Base-by-base conservation (phyloP, 306 rosid genomes). In the Betula pendula region DNA sequence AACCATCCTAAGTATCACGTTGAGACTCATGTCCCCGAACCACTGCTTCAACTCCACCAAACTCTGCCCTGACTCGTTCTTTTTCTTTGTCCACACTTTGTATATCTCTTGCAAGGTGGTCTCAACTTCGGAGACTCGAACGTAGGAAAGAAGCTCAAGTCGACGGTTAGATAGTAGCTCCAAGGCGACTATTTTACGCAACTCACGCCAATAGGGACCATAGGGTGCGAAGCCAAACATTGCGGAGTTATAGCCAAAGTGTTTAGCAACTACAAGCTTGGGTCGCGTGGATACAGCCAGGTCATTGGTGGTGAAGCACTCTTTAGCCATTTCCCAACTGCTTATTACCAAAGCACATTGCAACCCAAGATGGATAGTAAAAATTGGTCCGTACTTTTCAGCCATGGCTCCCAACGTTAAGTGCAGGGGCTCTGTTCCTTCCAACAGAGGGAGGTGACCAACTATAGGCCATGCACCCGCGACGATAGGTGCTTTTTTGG, bases 261-360 rank as follows among this genome's bases (percentile, higher is more conserved):
- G 73, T 53, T 85, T 78, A 0, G 80, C 43, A 2, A 84, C 85
- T 0, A 82, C 22, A 4, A 70, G 72, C 7, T 76, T 83, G 16
- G 94, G 91, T 3, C 94, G 90, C 4, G 87, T 77, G 5, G 87
- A 67, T 5, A 80, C 43, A 0, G 69, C 75, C 17, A 33, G 20
- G 45, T 88, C 90, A n/a, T 79, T 87, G 6, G 79, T 71, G 12
- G 90, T 79, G 74, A 86, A 86, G 51, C 87, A 79, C 75, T 90
- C 92, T 29, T 81, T 90, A 0, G 90, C 90, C 69, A 84, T 68
- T 56, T 86, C 90, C 83, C 80, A 76, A 10, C 62, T 73, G 24
- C 84, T 88, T 9, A 90, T 85, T 1, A 88, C 82, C 48, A 88
- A 51, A 15, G 85, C 84, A 48, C 49, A 53, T 12, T 83, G 87